phyloP scores from a whole-genome alignment of 1,284 basidiomycete species.

The Puccinia horiana region DNA sequence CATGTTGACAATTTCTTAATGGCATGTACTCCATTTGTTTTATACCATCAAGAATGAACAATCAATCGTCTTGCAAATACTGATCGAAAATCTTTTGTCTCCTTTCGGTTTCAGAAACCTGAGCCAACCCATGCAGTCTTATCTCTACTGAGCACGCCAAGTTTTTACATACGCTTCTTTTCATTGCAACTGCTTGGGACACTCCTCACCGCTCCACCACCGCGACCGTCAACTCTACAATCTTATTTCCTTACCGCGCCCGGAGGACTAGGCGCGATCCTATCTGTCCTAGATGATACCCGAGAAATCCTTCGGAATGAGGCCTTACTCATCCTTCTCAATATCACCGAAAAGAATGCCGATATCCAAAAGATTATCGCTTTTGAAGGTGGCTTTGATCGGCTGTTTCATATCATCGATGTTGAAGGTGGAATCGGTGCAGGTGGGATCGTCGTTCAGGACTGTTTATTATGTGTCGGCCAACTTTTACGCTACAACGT shows the following conservation, averaged over 20 bases:
- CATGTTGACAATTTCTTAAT: constrained; percentile 14
- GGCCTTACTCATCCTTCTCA: constrained; percentile 74
- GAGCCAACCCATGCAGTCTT: constrained; percentile 76
- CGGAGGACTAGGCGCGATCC: constrained; percentile 69
- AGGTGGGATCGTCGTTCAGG: constrained; percentile 83
- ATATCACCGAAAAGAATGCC: constrained; percentile 78
- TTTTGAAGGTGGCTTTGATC: constrained; percentile 96
- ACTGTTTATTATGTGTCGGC: constrained; percentile 81
- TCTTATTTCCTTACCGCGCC: constrained; percentile 81
- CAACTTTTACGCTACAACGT: constrained; percentile 85
- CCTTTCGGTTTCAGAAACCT: constrained; percentile 62
- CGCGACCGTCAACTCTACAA: constrained; percentile 78
- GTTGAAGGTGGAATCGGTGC: constrained; percentile 83
- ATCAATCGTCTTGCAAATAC: too few relatives aligned
- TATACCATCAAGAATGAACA: constrained; percentile 45
- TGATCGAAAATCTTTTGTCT: background rate
- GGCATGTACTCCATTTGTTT: constrained; percentile 21
- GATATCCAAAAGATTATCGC: constrained; percentile 97
- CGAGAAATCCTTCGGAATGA: constrained; percentile 81
- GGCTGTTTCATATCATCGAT: constrained; percentile 82
- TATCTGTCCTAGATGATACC: constrained; percentile 74
- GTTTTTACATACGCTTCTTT: constrained; percentile 83
- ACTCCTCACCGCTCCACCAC: constrained; percentile 66
- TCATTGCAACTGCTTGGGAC: constrained; percentile 80
- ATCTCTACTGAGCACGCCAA: constrained; percentile 69